Evolutionary conservation across 352 stramenopile species (phyloP), one percentile per base, ranked within the genome.

Genomic region (Phytophthora rubi): DNA sequence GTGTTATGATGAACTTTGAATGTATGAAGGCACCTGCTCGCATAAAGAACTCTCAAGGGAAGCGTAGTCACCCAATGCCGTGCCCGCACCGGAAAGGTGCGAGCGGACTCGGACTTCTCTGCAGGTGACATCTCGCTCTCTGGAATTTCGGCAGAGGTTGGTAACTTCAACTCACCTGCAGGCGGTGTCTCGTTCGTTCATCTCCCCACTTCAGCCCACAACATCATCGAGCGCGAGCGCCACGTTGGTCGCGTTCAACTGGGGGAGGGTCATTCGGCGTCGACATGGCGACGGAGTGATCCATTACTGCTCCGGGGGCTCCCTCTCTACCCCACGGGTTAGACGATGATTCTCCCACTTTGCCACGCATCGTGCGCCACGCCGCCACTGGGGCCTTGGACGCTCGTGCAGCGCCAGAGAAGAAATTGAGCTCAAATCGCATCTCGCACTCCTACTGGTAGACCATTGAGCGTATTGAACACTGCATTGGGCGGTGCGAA

Each of bases 311-410:
- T 23, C 6, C n/a, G 10, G 23, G 13, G 15, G 21, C 48, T 15
- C 30, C 23, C 12, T 18, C 59, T 65, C 32, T 58, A 58, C 58
- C 37, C 42, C 39, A 32, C n/a, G 30, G 45, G 58, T 64, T 49
- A 64, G 45, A 57, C 23, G 59, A 39, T 65, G 28, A 51, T 28
- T 23, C 45, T 65, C 59, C 59, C 59, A 66, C 59, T 59, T 8
- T 59, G 33, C 49, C 8, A 18, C 2, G 23, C 39, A 33, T 62
- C 44, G 39, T 62, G 42, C 15, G 12, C 9, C 16, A 10, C 23
- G 28, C 33, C 21, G 15, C 21, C 28, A 48, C 21, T 18, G 8
- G n/a, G 18, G 9, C 47, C 42, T 48, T n/a, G 39, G 32, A 32
- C 28, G 6, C 26, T 53, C 39, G 23, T 44, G 49, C 32, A 53